Base-by-base conservation (phyloP, 2,329 filamentous ascomycete species). In the Pezicula carpinea region DNA sequence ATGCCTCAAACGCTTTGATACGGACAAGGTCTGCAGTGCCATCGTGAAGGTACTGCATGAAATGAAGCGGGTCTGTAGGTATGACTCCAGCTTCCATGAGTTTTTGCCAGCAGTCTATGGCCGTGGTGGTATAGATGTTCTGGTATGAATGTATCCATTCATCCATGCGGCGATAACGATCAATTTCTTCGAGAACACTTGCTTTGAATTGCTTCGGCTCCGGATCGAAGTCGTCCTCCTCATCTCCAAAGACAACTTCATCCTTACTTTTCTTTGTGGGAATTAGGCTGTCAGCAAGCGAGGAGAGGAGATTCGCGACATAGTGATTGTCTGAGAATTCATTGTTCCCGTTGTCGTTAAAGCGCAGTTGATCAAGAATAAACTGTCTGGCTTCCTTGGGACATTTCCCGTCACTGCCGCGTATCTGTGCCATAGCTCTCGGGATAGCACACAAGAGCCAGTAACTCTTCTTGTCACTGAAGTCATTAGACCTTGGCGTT, bases 281-380 rank as follows among this genome's bases (percentile, higher is more conserved):
- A 41, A 84, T 73, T 21, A 83, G 68, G n/a, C 77, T 81, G 0
- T 73, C 74, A 1, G 80, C 75, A 21, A 85, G 66, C 0, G 77
- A 74, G 35, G 75, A 71, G 71, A 99, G 86, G 19, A 99, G 74
- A 18, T 78, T 86, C 6, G 89, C 83, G 45, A 99, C 81, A 62
- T 96, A 99, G 59, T 88, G 83, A 52, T 91, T 85, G 60, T 99
- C 95, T 5, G 91, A 96, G 61, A 82, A 95, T 42, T 84, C 69
- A 58, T 99, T 99, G 50, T 87, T 85, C 2, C 87, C 84, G 62
- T 99, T 99, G 67, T 99, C 91, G 62, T 99, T 99, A 70, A 90
- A 92, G 41, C 87, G 85, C 29, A 99, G 73, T 62, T 95, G 87
- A 57, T 96, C 90, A 18, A 95, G 79, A 40, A 99, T 79, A 64